Percentiles rank a stretch among this genome's conserved stretches.
These are phyloP conservation scores for Hydrangea macrophylla DNA, from an alignment of 148 eudicot genomes.

Conservation along the genomic window DNA sequence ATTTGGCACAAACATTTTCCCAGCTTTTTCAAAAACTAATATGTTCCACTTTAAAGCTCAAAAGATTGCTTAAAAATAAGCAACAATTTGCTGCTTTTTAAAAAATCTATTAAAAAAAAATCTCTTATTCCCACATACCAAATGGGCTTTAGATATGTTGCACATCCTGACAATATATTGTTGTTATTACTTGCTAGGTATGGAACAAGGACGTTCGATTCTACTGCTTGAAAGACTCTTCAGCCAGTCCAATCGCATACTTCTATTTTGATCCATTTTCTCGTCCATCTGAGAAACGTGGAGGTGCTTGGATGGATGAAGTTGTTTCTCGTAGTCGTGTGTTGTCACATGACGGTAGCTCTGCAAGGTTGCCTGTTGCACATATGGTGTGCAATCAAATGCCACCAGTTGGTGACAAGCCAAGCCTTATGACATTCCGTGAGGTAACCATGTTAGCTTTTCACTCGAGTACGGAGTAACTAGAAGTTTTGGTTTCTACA, in stretches of 20 bases:
- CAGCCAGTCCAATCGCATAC: constrained; percentile 73
- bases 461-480: neutral
- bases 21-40: too few species aligned
- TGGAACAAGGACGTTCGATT: constrained; percentile 88
- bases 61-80: too few species aligned
- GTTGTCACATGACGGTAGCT: constrained; percentile 63
- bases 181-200: constrained; percentile 40
- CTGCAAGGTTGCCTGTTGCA: constrained; percentile 92
- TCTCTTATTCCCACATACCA: too few species aligned
- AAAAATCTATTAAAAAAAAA: too few species aligned
- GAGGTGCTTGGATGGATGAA: constrained; percentile 99
- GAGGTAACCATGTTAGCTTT: constrained; percentile 57
- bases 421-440: constrained; percentile 96
- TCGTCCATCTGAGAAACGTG: constrained; percentile 95
- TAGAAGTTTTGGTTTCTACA: constrained; percentile 1
- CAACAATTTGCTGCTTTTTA: too few species aligned
- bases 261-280: constrained; percentile 99
- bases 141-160: too few species aligned
- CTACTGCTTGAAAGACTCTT: constrained; percentile 76
- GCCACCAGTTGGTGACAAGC: constrained; percentile 96
- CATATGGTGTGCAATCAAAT: constrained; percentile 99
- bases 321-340: constrained; percentile 88
- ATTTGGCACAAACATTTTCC: too few species aligned
- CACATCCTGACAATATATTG: constrained; percentile 10
- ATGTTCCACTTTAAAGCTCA: too few species aligned